Percentiles rank a stretch among this genome's conserved stretches.
Conservation (phyloP, 139 green algal genomes). For the Raphidocelis subcapitata region DNA sequence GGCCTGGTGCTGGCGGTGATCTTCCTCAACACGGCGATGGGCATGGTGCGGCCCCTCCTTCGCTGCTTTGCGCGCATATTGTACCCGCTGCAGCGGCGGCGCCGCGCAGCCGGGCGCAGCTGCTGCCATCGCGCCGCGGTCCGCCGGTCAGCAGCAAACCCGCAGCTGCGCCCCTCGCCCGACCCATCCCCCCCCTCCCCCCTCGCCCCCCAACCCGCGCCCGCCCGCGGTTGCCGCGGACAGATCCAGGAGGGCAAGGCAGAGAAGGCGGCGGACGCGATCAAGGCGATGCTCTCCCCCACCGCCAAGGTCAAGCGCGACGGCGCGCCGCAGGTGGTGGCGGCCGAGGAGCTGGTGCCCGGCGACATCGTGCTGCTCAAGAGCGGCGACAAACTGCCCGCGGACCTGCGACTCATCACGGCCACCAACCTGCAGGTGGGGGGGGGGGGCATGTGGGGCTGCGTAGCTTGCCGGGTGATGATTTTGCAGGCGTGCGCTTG, state of each 20-base stretch:
- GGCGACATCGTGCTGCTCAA: constrained; percentile 70
- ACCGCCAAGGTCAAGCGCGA: constrained; percentile 33
- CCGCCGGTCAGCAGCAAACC: too few species aligned
- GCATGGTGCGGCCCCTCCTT: neutral
- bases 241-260: constrained; percentile 40
- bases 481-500: constrained; percentile 4
- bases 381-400: constrained; percentile 69
- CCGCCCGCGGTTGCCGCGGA: neutral
- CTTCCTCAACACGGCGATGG: constrained; percentile 36
- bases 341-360: constrained; percentile 57
- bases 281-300: constrained; percentile 41
- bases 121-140: too few species aligned
- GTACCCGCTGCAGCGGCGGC: too few species aligned
- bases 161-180: too few species aligned
- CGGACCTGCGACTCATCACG: constrained; percentile 63
- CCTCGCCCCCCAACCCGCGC: too few species aligned
- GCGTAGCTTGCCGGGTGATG: neutral
- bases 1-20: constrained; percentile 28
- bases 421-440: constrained; percentile 54
- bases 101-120: too few species aligned
- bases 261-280: constrained; percentile 37
- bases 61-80: too few species aligned
- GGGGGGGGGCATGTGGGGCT: neutral
- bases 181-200: too few species aligned
- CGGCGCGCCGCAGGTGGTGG: constrained; percentile 17